Conservation (phyloP, 2,329 filamentous ascomycete species). For the Leptographium lundbergii region DNA sequence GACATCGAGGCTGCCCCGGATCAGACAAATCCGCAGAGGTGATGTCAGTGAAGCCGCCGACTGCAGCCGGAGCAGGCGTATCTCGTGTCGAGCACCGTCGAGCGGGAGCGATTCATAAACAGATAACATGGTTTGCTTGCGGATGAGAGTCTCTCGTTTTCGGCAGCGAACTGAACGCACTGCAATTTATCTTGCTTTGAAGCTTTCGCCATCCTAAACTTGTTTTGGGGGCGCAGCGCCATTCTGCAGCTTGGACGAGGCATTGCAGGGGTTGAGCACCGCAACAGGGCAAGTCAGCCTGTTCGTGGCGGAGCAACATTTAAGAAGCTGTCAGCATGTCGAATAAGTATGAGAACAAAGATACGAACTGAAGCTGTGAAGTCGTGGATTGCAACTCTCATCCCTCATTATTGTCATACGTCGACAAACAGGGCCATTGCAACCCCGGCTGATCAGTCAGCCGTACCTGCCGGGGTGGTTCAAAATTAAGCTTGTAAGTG, state of each 20-base stretch:
- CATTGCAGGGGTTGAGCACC: not conserved
- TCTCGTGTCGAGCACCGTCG: slow-evolving; percentile 2
- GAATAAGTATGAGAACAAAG: not conserved
- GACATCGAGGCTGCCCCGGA: slow-evolving; percentile 4
- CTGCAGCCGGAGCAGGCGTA: slow-evolving; percentile 8
- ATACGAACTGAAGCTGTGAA: not conserved
- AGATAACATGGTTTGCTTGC: not conserved
- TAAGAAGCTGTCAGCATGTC: not conserved
- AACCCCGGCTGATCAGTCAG: not conserved
- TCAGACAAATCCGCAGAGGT: slow-evolving; percentile 1
- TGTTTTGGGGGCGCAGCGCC: not conserved
- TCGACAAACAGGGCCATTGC: not conserved
- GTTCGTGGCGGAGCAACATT: not conserved
- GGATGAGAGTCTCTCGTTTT: not conserved
- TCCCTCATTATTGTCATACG: too few species aligned
- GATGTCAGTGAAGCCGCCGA: slow-evolving; percentile 1
- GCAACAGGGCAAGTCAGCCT: not conserved
- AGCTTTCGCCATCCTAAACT: not conserved
- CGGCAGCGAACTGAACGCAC: not conserved
- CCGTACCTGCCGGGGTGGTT: not conserved
- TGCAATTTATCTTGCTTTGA: not conserved
- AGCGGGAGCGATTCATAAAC: slow-evolving; percentile 1
- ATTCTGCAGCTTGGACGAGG: not conserved
- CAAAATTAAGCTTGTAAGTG: too few species aligned
- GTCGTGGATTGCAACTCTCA: not conserved